These are phyloP conservation scores for Staphylotrichum longicolle DNA, from an alignment of 495 filamentous ascomycete species.

Conservation along the genomic window DNA sequence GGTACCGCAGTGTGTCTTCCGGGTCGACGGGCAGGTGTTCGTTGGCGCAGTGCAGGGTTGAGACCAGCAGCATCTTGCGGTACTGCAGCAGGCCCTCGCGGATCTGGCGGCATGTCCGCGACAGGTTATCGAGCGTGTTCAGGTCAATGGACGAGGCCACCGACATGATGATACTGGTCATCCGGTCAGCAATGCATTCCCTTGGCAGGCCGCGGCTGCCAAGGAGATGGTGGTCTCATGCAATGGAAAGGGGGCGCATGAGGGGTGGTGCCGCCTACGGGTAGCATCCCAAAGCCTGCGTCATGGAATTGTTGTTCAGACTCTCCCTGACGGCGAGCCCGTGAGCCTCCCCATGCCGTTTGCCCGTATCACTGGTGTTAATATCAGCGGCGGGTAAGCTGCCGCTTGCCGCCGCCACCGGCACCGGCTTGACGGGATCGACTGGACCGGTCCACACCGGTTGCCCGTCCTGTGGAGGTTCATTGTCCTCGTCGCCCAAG, in stretches of 20 bases:
- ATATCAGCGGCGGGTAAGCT: not conserved
- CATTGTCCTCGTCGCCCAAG: constrained; percentile 55
- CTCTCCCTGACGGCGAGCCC: constrained; percentile 46
- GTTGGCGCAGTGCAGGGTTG: constrained; percentile 75
- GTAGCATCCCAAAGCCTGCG: constrained; percentile 81
- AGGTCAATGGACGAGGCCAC: constrained; percentile 75
- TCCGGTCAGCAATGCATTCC: constrained; percentile 30
- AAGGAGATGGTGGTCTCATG: constrained; percentile 10
- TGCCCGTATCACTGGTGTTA: constrained; percentile 8
- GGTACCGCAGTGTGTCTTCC: constrained; percentile 49
- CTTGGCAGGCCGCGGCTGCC: constrained; percentile 28
- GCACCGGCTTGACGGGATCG: constrained; percentile 12
- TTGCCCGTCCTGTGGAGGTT: constrained; percentile 40
- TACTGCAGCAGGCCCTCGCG: constrained; percentile 72
- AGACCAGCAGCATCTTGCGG: constrained; percentile 64
- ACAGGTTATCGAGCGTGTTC: constrained; percentile 77
- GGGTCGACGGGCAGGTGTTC: constrained; percentile 54
- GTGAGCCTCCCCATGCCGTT: constrained; percentile 25
- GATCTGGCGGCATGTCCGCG: constrained; percentile 75
- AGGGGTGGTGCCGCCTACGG: constrained; percentile 62
- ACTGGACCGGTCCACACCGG: constrained; percentile 5
- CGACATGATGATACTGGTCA: constrained; percentile 66
- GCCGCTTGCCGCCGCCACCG: constrained; percentile 8
- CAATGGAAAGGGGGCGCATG: constrained; percentile 22
- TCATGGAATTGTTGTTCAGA: constrained; percentile 68